Evolutionary conservation across 164 flowering plant genomes (phyloP), one percentile per base, ranked within the genome.

Genomic region (Platanus orientalis): DNA sequence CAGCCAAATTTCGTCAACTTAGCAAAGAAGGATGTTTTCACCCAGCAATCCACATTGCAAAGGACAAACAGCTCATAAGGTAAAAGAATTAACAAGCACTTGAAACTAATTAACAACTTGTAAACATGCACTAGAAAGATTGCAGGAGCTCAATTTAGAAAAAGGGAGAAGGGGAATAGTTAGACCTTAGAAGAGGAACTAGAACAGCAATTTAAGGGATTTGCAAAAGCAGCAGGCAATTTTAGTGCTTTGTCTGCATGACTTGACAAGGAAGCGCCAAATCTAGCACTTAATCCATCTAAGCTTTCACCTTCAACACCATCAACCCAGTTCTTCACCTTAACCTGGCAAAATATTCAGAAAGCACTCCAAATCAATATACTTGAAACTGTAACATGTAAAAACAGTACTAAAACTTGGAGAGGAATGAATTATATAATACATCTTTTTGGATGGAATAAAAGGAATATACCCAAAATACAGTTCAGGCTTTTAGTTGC

Each of bases 241-340:
- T 62, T 81, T 11, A 19, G 66, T 67, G 63, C 67, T 52, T 83
- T 26, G 40, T 75, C 54, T 40, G 72, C 76, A 20, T 75, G 47
- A 54, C 74, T 26, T 57, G 96, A 91, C 76, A 87, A 68, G 25
- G 58, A 16, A 66, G 85, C 58, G 56, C 98, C 98, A 81, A 92
- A 92, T 53, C 76, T 70, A 50, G 96, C 98, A 75, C 73, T 78
- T 63, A 83, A 39, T 17, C 94, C 98, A 44, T 58, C 75, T 6
- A 82, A 24, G 57, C 62, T 69, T 55, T 82, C 74, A 25, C 68
- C 75, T 75, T 84, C 75, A 25, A 4, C 57, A 39, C 85, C 90
- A 71, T 86, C 56, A 45, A 79, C 80, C 98, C 98, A 92, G 25
- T 54, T 86, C 73, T 76, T 76, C 61, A 92, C 85, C 80, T 82